Evolutionary conservation across 1,139 yeast genomes (phyloP).

Genomic region (Lodderomyces margitis): DNA sequence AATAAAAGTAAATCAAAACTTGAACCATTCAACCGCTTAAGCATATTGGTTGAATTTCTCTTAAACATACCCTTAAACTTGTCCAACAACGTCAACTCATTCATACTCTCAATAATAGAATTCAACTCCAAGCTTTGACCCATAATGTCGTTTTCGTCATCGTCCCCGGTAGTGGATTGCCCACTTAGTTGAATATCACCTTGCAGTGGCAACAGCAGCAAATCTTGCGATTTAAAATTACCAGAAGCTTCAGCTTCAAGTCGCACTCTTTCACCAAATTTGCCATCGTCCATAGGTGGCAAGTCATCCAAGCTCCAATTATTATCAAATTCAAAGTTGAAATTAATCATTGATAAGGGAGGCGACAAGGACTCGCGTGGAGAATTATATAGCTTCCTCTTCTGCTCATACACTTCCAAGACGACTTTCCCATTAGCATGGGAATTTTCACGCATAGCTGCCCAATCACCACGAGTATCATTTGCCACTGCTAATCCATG

Average conservation of each 20-base stretch:
- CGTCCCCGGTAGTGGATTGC: too few species aligned
- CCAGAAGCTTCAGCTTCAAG: not conserved
- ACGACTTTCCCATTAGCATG: not conserved
- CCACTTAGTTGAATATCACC: not conserved
- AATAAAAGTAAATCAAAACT: slow-evolving; percentile 4
- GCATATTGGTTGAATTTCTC: slow-evolving; percentile 6
- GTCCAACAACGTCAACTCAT: slow-evolving; percentile 12
- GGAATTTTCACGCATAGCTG: not conserved
- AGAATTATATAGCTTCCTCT: not conserved
- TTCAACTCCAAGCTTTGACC: not conserved
- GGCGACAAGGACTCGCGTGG: not conserved
- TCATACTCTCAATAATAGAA: slow-evolving; percentile 9
- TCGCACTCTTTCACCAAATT: not conserved
- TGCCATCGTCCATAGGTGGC: not conserved
- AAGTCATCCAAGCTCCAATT: slow-evolving; percentile 9
- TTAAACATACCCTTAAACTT: slow-evolving; percentile 9
- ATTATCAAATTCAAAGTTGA: slow-evolving; percentile 10
- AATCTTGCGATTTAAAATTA: not conserved
- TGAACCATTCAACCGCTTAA: slow-evolving; percentile 1
- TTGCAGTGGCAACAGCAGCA: not conserved
- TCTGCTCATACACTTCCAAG: slow-evolving; percentile 7
- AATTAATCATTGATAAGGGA: slow-evolving; percentile 1
- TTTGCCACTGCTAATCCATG: not conserved
- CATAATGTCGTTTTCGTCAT: not conserved
- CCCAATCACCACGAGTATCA: not conserved